phyloP scores from a whole-genome alignment of 495 filamentous ascomycete species.

The Aspergillus diversus region DNA sequence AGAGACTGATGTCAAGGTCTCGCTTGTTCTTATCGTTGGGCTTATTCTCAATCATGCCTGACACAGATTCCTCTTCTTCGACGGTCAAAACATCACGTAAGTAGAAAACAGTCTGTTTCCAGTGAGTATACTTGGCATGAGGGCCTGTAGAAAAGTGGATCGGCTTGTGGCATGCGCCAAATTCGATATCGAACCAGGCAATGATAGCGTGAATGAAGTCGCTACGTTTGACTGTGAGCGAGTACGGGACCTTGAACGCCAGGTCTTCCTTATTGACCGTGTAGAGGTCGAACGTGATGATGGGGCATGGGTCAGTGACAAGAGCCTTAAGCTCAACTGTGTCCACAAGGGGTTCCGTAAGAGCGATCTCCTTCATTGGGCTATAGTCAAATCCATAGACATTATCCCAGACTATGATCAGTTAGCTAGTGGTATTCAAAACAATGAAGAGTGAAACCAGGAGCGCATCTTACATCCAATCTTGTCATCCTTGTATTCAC shows the following conservation, averaged over 20 bases:
- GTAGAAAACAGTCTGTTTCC: slow-evolving; percentile 95
- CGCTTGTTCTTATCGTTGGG: slow-evolving; percentile 94
- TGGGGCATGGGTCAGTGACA: slow-evolving; percentile 74
- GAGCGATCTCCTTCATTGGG: slow-evolving; percentile 81
- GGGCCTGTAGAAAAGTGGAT: slow-evolving; percentile 84
- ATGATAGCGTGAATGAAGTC: slow-evolving; percentile 96
- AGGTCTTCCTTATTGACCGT: slow-evolving; percentile 74
- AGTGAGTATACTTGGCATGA: slow-evolving; percentile 91
- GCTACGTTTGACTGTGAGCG: slow-evolving; percentile 70
- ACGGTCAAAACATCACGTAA: slow-evolving; percentile 82
- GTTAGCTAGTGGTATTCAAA: slow-evolving; percentile 21
- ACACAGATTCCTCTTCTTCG: slow-evolving; percentile 73
- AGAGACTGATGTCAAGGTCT: slow-evolving; percentile 88
- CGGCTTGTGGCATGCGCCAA: slow-evolving; percentile 89
- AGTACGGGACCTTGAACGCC: slow-evolving; percentile 72
- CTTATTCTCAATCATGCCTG: slow-evolving; percentile 73
- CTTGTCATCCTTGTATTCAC: slow-evolving; percentile 88
- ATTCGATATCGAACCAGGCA: slow-evolving; percentile 98
- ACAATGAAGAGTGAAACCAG: neutral
- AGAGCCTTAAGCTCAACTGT: slow-evolving; percentile 78
- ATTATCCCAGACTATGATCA: slow-evolving; percentile 82
- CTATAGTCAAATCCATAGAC: slow-evolving; percentile 98
- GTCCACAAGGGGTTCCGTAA: slow-evolving; percentile 83
- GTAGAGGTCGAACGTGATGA: slow-evolving; percentile 85
- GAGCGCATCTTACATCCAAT: slow-evolving; percentile 66